Conservation (phyloP, 2,329 filamentous ascomycete genomes). For the Blastomyces gilchristii region DNA sequence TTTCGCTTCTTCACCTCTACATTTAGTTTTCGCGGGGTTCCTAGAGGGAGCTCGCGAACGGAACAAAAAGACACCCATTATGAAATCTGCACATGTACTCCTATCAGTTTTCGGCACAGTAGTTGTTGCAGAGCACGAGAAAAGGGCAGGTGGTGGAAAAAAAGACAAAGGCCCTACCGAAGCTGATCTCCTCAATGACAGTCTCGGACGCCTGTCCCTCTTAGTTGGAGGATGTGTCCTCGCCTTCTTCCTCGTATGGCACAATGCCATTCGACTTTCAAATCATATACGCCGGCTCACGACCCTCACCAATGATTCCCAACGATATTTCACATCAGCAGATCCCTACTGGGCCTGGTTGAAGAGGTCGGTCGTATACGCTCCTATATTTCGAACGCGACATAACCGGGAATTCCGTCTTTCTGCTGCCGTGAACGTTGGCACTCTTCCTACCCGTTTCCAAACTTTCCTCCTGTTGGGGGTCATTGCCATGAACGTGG, state of each 20-base stretch:
- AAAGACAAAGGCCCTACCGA: background rate
- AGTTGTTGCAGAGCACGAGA: slow-evolving; percentile 4
- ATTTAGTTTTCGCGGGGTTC: background rate
- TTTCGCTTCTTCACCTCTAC: background rate
- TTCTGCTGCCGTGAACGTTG: slow-evolving; percentile 36
- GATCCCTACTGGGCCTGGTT: slow-evolving; percentile 50
- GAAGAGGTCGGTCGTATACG: slow-evolving; percentile 54
- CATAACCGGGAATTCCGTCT: slow-evolving; percentile 39
- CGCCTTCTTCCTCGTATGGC: slow-evolving; percentile 56
- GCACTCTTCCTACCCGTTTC: slow-evolving; percentile 38
- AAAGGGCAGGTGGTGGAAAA: background rate
- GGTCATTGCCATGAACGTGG: slow-evolving; percentile 36
- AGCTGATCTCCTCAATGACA: slow-evolving; percentile 36
- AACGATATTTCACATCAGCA: slow-evolving; percentile 64
- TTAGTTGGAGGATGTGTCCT: slow-evolving; percentile 56
- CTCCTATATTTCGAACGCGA: slow-evolving; percentile 35
- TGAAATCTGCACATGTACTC: slow-evolving; percentile 3
- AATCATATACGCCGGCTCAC: slow-evolving; percentile 63
- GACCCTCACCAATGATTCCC: slow-evolving; percentile 66
- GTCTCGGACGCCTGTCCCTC: slow-evolving; percentile 52
- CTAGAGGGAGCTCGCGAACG: background rate
- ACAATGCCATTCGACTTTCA: slow-evolving; percentile 49
- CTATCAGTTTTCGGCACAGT: background rate
- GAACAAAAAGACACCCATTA: slow-evolving; percentile 5
- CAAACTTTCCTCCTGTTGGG: slow-evolving; percentile 34